These are phyloP conservation scores for Astraeus odoratus DNA, from an alignment of 768 basidiomycete species.

Conservation along the genomic window DNA sequence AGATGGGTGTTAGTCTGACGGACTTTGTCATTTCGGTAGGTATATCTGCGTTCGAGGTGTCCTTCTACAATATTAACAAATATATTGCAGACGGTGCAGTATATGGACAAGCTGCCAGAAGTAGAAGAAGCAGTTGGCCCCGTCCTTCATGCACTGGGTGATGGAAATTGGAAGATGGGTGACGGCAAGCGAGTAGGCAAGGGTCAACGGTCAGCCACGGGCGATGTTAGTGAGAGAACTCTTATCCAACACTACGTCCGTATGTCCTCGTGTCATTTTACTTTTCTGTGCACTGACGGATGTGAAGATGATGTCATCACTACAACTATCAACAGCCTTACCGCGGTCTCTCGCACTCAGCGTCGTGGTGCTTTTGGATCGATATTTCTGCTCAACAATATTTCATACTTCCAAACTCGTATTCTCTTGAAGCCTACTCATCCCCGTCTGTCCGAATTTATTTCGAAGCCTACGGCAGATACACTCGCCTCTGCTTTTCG, in stretches of 20 bases:
- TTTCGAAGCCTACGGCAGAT: conserved; percentile 59
- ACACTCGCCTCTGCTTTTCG: conserved; percentile 63
- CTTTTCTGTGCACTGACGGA: neutral
- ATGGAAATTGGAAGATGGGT: conserved; percentile 92
- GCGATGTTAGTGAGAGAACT: conserved; percentile 48
- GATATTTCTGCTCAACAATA: conserved; percentile 76
- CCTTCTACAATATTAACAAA: neutral
- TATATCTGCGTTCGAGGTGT: conserved; percentile 3
- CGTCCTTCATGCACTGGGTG: conserved; percentile 64
- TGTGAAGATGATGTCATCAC: conserved; percentile 68
- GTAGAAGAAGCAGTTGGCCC: conserved; percentile 62
- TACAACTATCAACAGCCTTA: conserved; percentile 54
- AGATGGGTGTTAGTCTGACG: conserved; percentile 56
- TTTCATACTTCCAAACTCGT: conserved; percentile 58
- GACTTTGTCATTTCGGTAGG: conserved; percentile 53
- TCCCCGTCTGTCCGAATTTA: conserved; percentile 38
- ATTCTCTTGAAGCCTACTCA: conserved; percentile 48
- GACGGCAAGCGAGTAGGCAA: conserved; percentile 66
- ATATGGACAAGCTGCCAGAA: conserved; percentile 63
- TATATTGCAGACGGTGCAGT: conserved; percentile 51
- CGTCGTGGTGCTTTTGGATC: conserved; percentile 62
- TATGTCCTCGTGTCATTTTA: conserved; percentile 29
- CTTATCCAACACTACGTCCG: conserved; percentile 73
- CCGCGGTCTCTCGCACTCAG: conserved; percentile 51
- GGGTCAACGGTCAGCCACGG: conserved; percentile 27